These are phyloP conservation scores for Chlorella variabilis DNA, from an alignment of 163 green algal species.

Conservation along the genomic window DNA sequence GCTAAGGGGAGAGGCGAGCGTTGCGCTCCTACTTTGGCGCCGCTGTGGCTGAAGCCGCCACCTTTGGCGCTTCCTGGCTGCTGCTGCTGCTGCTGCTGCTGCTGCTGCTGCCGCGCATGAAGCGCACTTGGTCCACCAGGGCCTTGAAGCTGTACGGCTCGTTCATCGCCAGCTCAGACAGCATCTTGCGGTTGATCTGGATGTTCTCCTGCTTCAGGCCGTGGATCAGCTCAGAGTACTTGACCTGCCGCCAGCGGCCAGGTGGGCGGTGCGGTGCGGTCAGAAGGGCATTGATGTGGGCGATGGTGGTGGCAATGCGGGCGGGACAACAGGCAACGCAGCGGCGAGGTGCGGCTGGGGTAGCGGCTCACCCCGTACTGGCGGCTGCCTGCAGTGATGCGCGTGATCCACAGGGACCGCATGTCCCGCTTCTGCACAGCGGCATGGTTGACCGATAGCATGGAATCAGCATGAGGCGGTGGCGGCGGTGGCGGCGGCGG, in stretches of 20 bases:
- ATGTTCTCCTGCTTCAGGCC: conserved; percentile 92
- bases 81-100: conserved; percentile 17
- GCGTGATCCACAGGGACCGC: conserved; percentile 90
- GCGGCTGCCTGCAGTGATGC: conserved; percentile 87
- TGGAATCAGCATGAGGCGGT: not conserved
- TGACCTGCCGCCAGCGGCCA: too few relatives aligned
- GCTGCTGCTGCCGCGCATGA: conserved; percentile 55
- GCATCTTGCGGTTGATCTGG: conserved; percentile 93
- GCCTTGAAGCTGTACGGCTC: conserved; percentile 97
- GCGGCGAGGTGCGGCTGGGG: too few relatives aligned
- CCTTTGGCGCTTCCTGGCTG: not conserved
- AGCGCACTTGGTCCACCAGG: conserved; percentile 89
- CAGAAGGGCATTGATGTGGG: not conserved
- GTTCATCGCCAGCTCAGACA: conserved; percentile 92
- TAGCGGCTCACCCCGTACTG: conserved; percentile 83
- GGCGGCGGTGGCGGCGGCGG: too few relatives aligned
- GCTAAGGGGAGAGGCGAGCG: too few relatives aligned
- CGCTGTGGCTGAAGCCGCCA: not conserved
- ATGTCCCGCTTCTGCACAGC: conserved; percentile 80
- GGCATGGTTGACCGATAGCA: not conserved
- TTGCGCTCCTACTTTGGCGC: conserved; percentile 16
- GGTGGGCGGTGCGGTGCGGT: too few relatives aligned
- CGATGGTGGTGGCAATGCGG: too few relatives aligned
- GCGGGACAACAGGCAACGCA: not conserved
- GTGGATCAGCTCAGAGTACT: conserved; percentile 90